These are phyloP conservation scores for Monarda citriodora DNA, from an alignment of 305 asterid genomes.

Conservation along the genomic window DNA sequence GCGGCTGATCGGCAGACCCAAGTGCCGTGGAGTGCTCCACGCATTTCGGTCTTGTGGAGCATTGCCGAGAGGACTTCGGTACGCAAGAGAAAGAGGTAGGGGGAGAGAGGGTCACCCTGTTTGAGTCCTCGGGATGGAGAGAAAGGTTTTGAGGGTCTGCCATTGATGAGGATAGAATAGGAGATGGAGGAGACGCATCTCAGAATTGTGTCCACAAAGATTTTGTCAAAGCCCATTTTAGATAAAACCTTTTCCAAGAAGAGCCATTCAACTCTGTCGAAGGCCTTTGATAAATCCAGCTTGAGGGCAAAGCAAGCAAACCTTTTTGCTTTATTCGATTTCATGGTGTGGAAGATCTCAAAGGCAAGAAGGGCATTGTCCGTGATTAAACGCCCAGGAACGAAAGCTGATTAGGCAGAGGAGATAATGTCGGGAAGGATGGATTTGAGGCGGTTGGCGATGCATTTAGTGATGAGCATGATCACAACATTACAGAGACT, in stretches of 20 bases:
- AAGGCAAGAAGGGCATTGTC: not conserved
- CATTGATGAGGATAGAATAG: not conserved
- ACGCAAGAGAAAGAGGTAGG: too few relatives aligned
- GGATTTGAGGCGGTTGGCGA: not conserved
- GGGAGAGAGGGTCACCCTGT: not conserved
- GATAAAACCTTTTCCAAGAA: rapidly evolving
- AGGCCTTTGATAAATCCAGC: not conserved
- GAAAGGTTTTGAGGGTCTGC: not conserved
- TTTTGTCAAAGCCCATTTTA: not conserved
- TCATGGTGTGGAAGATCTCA: not conserved
- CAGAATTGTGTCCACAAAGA: not conserved
- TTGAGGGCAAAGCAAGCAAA: not conserved
- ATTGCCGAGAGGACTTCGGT: too few relatives aligned
- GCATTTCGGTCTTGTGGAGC: too few relatives aligned
- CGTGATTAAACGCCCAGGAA: not conserved
- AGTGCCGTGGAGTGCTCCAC: too few relatives aligned
- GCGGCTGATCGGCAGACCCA: too few relatives aligned
- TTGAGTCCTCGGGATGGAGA: not conserved
- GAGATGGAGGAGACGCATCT: not conserved
- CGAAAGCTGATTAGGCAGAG: not conserved
- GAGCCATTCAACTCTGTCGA: not conserved
- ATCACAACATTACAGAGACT: not conserved
- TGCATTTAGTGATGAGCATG: not conserved
- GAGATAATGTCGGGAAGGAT: not conserved
- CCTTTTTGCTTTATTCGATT: not conserved